phyloP scores from a whole-genome alignment of 192 early-diverging fungal genomes.

The Coemansia sp. region DNA sequence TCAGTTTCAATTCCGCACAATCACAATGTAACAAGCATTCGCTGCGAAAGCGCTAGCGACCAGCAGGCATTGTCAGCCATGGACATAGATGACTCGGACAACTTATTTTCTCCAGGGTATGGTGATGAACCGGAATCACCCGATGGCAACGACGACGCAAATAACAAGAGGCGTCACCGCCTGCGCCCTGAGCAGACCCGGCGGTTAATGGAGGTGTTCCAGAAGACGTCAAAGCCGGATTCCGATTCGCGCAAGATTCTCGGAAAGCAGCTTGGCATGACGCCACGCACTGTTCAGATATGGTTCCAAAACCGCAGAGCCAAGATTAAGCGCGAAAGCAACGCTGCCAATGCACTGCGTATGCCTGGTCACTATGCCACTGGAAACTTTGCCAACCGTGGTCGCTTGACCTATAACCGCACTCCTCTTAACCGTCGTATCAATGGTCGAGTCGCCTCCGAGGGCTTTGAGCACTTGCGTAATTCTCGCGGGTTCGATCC shows the following conservation, averaged over 20 bases:
- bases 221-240: constrained; percentile 62
- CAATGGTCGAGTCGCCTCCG: constrained; percentile 33
- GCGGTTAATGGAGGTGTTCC: constrained; percentile 58
- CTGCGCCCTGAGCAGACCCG: constrained; percentile 67
- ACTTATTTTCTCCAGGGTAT: not conserved
- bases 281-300: constrained; percentile 71
- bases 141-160: constrained; percentile 18
- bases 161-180: constrained; percentile 63
- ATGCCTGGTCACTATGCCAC: constrained; percentile 11
- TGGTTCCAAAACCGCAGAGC: constrained; percentile 92
- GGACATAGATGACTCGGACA: constrained; percentile 16
- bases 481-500: constrained; percentile 19
- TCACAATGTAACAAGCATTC: not conserved
- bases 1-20: constrained; percentile 3
- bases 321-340: constrained; percentile 73
- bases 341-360: constrained; percentile 9
- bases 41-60: constrained; percentile 1
- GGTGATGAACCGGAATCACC: constrained; percentile 16
- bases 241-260: constrained; percentile 60
- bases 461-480: constrained; percentile 34
- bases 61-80: constrained; percentile 4
- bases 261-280: constrained; percentile 64
- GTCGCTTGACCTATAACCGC: constrained; percentile 38
- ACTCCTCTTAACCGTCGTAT: constrained; percentile 31
- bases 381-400: constrained; percentile 12